These are phyloP conservation scores for Cornus controversa DNA, from an alignment of 148 eudicot species.

Conservation along the genomic window DNA sequence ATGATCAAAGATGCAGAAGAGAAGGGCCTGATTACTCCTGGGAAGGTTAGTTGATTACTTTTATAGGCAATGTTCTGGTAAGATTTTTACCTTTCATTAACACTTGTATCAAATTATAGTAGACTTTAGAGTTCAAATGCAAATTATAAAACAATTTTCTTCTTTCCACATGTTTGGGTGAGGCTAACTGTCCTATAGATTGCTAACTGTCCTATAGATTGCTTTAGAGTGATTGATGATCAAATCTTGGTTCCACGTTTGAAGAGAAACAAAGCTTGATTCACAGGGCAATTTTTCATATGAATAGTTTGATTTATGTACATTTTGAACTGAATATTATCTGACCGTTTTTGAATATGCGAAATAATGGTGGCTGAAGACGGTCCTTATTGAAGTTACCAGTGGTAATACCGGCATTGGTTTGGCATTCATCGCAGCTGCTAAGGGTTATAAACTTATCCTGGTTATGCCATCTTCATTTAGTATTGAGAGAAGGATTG, in stretches of 20 bases:
- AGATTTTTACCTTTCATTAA: background rate
- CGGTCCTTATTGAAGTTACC: slow-evolving; percentile 70
- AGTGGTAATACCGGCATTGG: slow-evolving; percentile 94
- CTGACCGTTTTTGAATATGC: background rate
- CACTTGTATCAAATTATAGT: background rate
- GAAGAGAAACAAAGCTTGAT: background rate
- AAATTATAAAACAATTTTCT: background rate
- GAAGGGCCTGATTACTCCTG: slow-evolving; percentile 71
- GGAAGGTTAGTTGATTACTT: slow-evolving; percentile 43
- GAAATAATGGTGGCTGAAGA: slow-evolving; percentile 39
- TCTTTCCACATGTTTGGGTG: background rate
- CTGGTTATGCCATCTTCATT: slow-evolving; percentile 56
- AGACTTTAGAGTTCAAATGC: background rate
- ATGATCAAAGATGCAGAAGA: slow-evolving; percentile 88
- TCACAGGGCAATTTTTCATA: background rate
- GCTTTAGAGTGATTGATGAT: background rate
- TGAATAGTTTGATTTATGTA: background rate
- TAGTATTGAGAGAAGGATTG: slow-evolving; percentile 70
- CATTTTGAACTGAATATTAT: background rate
- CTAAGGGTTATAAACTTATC: slow-evolving; percentile 75
- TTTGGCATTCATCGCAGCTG: slow-evolving; percentile 81
- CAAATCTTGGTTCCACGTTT: background rate
- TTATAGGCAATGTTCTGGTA: background rate
- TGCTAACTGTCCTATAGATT: background rate
- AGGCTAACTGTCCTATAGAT: background rate